Base-by-base conservation (phyloP, 108 stramenopile species). In the Cyclotella sp. region DNA sequence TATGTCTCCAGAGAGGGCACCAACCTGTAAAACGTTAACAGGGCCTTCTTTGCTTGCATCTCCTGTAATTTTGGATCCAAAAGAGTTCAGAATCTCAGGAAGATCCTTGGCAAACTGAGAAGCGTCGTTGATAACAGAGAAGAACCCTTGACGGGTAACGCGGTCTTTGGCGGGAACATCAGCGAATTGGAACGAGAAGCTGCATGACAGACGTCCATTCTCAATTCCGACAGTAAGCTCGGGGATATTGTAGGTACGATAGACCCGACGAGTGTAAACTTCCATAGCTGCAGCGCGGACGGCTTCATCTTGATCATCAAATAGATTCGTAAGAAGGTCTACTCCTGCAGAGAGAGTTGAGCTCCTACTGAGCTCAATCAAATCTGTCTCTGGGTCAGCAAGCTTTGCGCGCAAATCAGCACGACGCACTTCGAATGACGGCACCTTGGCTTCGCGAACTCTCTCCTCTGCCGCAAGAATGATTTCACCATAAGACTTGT, bases 261-360 rank as follows among this genome's bases (percentile, higher is more conserved):
- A 98, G 47, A 98, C 92, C 63, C 98, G 96, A 34, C 96, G 93
- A 60, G 96, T 82, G 85, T 97, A 98, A 24, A 90, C 87, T 78
- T 97, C 96, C 47, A 96, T 55, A 9, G 94, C 91, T 57, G 90
- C 88, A 18, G 64, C 62, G 22, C 87, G 86, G 27, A 98, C 88
- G 18, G 57, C 59, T 27, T 74, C 67, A 73, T 96, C 94, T 16
- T 76, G 57, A 60, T 98, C 96, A 57, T 76, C 72, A 75, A 98
- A 95, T 14, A 98, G 91, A 27, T 85, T 87, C 11, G 95, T 93
- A 53, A 98, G 83, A 66, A 98, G 87, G 73, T 98, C 97, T 44
- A 98, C 97, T 58, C 97, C 97, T 70, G 93, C 95, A 53, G 93
- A 94, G 45, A 96, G 90, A 34, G 92, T 90, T 22, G 85, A 53